phyloP scores from a whole-genome alignment of 192 early-diverging fungal species.

The Podila epigama region DNA sequence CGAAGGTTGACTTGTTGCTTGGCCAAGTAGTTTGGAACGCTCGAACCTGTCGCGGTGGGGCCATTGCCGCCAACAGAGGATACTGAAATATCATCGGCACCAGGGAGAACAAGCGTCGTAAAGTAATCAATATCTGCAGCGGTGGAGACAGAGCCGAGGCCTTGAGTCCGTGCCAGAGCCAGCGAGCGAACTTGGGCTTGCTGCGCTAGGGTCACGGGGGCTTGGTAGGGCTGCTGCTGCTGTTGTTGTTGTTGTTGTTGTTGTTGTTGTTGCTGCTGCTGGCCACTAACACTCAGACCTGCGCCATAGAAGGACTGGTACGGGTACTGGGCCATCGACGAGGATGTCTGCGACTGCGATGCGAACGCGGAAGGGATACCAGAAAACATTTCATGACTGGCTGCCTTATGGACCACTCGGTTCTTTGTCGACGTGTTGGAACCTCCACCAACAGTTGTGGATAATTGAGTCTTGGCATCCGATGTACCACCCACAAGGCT shows the following conservation, averaged over 20 bases:
- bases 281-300: background rate
- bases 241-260: conserved; percentile 3
- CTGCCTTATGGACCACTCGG: background rate
- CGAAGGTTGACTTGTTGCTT: conserved; percentile 7
- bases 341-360: too few species aligned
- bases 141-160: background rate
- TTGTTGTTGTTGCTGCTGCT: background rate
- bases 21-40: conserved; percentile 18
- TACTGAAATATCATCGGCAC: conserved; percentile 1
- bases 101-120: conserved; percentile 1
- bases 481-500: background rate
- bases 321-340: background rate
- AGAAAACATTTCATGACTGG: background rate
- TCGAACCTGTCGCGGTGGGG: background rate
- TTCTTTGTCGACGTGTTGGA: background rate
- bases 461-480: too few species aligned
- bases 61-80: background rate
- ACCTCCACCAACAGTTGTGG: background rate
- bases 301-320: background rate
- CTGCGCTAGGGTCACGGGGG: background rate
- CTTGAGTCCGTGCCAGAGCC: background rate
- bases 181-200: conserved; percentile 7
- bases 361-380: background rate
- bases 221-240: background rate
- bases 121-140: conserved; percentile 3